phyloP scores from a whole-genome alignment of 164 flowering plant species.

The Houttuynia cordata region DNA sequence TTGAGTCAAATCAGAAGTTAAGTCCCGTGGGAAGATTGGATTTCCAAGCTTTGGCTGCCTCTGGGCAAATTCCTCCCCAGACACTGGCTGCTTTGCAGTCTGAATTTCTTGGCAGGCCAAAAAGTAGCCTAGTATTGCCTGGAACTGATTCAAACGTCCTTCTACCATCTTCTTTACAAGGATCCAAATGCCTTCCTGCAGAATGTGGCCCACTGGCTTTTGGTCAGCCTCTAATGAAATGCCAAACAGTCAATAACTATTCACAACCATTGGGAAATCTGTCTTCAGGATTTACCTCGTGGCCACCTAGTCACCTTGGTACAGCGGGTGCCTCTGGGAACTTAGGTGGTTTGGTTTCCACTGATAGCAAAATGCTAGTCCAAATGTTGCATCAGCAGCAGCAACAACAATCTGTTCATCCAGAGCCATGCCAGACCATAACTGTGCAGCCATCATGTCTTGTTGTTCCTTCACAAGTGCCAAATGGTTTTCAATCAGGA shows the following conservation, averaged over 20 bases:
- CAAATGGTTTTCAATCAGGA: conserved; percentile 29
- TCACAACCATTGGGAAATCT: conserved; percentile 37
- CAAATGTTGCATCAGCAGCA: conserved; percentile 34
- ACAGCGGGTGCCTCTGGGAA: conserved; percentile 20
- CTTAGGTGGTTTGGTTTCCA: conserved; percentile 22
- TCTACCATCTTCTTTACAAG: conserved; percentile 42
- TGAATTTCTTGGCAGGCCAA: conserved; percentile 56
- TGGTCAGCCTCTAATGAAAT: conserved; percentile 45
- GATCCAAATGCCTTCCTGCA: conserved; percentile 33
- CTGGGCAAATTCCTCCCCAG: conserved; percentile 68
- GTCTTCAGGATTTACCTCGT: conserved; percentile 32
- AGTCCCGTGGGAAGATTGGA: conserved; percentile 51
- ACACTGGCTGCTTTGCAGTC: conserved; percentile 67
- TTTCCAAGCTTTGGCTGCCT: conserved; percentile 63
- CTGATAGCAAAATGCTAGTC: conserved; percentile 28
- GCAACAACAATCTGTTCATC: conserved; percentile 17
- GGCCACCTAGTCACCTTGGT: conserved; percentile 36
- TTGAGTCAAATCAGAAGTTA: conserved; percentile 34
- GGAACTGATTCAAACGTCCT: conserved; percentile 36
- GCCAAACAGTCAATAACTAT: conserved; percentile 33
- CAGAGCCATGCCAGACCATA: conserved; percentile 38
- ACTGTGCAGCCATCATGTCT: conserved; percentile 74
- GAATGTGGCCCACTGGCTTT: conserved; percentile 34
- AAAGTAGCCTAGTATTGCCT: conserved; percentile 34
- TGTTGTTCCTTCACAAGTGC: conserved; percentile 43